Conservation (phyloP, 2,329 filamentous ascomycete genomes). For the Botrytis deweyae region DNA sequence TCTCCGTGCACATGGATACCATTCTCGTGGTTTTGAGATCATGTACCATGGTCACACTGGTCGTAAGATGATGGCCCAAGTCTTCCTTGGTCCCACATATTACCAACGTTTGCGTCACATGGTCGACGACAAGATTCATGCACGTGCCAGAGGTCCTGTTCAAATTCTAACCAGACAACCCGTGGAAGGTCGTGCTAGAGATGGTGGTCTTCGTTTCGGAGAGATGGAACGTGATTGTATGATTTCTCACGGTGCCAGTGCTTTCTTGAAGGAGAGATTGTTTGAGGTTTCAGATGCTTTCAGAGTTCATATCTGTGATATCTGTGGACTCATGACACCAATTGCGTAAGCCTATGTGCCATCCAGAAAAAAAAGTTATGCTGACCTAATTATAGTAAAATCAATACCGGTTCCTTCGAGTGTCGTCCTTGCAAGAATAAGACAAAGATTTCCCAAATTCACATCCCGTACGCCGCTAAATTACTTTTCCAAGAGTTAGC, state of each 20-base stretch:
- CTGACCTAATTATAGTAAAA: conserved; percentile 59
- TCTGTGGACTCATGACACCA: conserved; percentile 97
- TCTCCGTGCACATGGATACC: conserved; percentile 86
- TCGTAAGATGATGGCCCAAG: conserved; percentile 85
- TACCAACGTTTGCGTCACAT: conserved; percentile 98
- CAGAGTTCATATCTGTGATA: conserved; percentile 96
- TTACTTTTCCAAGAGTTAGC: conserved; percentile 97
- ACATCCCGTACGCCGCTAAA: conserved; percentile 97
- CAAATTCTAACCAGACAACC: conserved; percentile 97
- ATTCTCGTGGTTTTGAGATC: conserved; percentile 94
- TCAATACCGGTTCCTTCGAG: conserved; percentile 94
- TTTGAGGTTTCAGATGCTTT: conserved; percentile 98
- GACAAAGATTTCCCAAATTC: conserved; percentile 95
- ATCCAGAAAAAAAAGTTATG: not conserved
- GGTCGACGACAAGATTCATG: conserved; percentile 99
- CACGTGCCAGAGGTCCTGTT: conserved; percentile 91
- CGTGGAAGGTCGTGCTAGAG: conserved; percentile 95
- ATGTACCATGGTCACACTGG: conserved; percentile 99
- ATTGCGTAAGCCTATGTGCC: conserved; percentile 75
- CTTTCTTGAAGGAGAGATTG: conserved; percentile 94
- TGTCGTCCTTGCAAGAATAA: conserved; percentile 99
- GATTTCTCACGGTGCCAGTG: conserved; percentile 98
- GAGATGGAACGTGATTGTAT: conserved; percentile 99
- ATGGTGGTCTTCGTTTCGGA: conserved; percentile 98
- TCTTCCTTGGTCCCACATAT: conserved; percentile 97